These are phyloP conservation scores for Carex kokanica DNA, from an alignment of 176 grass and related monocot genomes.

Conservation along the genomic window DNA sequence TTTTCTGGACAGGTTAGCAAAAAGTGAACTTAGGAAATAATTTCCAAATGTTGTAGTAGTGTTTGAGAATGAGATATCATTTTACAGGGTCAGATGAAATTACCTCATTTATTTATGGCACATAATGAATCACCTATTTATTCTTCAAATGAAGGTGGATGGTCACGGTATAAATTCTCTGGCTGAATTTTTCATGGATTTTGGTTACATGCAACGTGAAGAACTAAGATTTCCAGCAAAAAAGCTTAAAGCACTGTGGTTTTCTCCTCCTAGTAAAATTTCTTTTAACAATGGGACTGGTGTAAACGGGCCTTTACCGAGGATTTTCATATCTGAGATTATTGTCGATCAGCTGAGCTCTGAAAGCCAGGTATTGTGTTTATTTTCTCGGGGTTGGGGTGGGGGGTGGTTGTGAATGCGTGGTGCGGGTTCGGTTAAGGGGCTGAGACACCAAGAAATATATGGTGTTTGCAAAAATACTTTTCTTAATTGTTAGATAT, in stretches of 20 bases:
- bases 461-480: slow-evolving; percentile 18
- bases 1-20: not conserved
- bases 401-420: not conserved
- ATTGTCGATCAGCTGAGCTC: slow-evolving; percentile 75
- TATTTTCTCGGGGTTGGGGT: not conserved
- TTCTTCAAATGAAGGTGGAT: slow-evolving; percentile 58
- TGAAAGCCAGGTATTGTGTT: slow-evolving; percentile 61
- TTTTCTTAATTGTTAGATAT: not conserved
- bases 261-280: slow-evolving; percentile 61
- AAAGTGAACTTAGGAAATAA: not conserved
- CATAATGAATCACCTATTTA: not conserved
- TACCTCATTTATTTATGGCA: not conserved
- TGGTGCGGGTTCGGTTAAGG: not conserved
- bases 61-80: not conserved
- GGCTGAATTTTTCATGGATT: slow-evolving; percentile 76
- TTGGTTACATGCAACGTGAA: slow-evolving; percentile 69
- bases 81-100: not conserved
- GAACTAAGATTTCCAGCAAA: slow-evolving; percentile 91
- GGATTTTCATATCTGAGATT: slow-evolving; percentile 97
- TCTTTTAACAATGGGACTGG: slow-evolving; percentile 45
- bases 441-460: not conserved
- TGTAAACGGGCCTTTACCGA: slow-evolving; percentile 67
- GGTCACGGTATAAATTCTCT: slow-evolving; percentile 91
- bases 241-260: slow-evolving; percentile 91
- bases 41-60: not conserved